Evolutionary conservation across 2,329 filamentous ascomycete genomes (phyloP).

Genomic region (Ophiosphaerella korrae): DNA sequence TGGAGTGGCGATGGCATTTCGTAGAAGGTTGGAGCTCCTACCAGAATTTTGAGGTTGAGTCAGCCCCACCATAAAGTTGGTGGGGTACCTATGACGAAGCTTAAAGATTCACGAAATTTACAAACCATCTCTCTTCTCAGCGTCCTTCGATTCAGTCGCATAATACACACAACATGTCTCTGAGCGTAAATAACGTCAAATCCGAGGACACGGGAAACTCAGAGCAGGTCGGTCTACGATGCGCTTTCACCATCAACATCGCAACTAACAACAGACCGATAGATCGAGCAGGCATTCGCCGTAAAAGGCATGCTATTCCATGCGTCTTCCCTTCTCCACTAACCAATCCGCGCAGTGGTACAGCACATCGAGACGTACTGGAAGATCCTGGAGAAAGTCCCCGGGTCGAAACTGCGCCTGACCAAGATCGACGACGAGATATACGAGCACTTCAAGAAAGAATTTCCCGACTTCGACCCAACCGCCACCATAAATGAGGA

Average conservation of each 20-base stretch:
- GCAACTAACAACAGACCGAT: constrained; percentile 28
- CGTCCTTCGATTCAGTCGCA: not conserved
- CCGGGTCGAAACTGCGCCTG: constrained; percentile 84
- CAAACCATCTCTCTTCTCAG: constrained; percentile 4
- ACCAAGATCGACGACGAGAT: constrained; percentile 97
- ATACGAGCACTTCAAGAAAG: constrained; percentile 80
- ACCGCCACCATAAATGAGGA: constrained; percentile 82
- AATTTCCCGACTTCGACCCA: constrained; percentile 93
- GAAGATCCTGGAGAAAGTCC: constrained; percentile 89
- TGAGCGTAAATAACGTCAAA: constrained; percentile 41
- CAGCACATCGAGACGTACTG: constrained; percentile 98
- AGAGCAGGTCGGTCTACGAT: constrained; percentile 62
- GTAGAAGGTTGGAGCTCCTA: constrained; percentile 23
- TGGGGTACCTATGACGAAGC: constrained; percentile 32
- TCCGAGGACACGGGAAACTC: constrained; percentile 70
- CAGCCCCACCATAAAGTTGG: constrained; percentile 35
- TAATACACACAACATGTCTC: constrained; percentile 37
- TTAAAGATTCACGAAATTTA: constrained; percentile 26
- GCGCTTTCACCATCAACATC: constrained; percentile 1
- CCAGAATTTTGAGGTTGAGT: constrained; percentile 40
- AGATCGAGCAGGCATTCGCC: constrained; percentile 99
- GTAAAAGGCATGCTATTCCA: constrained; percentile 75
- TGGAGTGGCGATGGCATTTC: constrained; percentile 44
- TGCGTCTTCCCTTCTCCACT: constrained; percentile 8
- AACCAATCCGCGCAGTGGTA: constrained; percentile 62